Evolutionary conservation across 345 rosid genomes (phyloP).

Genomic region (Lumnitzera littorea): DNA sequence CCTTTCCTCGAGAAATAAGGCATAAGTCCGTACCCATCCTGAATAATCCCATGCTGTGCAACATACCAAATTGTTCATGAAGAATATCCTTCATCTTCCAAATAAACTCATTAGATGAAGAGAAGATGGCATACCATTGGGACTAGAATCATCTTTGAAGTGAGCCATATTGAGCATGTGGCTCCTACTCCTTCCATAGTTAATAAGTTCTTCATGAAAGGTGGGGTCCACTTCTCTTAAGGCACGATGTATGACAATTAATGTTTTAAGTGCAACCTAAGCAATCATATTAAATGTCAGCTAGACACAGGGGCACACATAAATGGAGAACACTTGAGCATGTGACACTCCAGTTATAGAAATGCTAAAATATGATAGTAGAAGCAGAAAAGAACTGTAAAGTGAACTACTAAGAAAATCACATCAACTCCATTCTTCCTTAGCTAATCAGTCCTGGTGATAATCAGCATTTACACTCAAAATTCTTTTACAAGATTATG

Average conservation of each 20-base stretch:
- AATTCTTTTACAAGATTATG: no score
- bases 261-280: slow-evolving; percentile 93
- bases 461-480: no score
- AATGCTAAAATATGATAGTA: neutral
- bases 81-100: slow-evolving; percentile 5
- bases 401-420: no score
- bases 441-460: no score
- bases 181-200: slow-evolving; percentile 82
- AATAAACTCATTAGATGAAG: slow-evolving; percentile 4
- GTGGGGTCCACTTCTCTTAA: slow-evolving; percentile 98
- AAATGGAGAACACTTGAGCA: no score
- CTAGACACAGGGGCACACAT: neutral
- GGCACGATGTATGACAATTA: slow-evolving; percentile 89
- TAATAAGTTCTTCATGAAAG: slow-evolving; percentile 89
- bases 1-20: slow-evolving; percentile 90
- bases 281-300: neutral
- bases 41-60: slow-evolving; percentile 92
- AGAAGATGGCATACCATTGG: slow-evolving; percentile 50
- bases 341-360: no score
- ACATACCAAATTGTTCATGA: slow-evolving; percentile 12
- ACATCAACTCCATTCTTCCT: no score
- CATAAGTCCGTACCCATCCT: slow-evolving; percentile 89
- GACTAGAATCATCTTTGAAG: slow-evolving; percentile 96
- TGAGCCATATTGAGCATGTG: slow-evolving; percentile 98
- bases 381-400: no score